Evolutionary conservation across 768 basidiomycete species (phyloP).

Genomic region (Hypsizygus marmoreus): DNA sequence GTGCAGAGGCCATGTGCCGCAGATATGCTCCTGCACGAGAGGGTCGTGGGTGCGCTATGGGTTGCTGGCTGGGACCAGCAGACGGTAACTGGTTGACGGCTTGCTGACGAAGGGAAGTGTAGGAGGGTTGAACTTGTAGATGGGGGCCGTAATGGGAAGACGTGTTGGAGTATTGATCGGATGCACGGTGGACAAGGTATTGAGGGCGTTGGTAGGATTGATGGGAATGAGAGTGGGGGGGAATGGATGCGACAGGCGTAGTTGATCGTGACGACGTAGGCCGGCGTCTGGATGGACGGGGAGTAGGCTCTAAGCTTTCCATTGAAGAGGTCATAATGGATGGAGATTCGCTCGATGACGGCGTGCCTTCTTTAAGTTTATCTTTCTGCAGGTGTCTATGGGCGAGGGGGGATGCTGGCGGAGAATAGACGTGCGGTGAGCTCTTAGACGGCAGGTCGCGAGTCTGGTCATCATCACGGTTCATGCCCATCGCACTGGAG

Average conservation of each 20-base stretch:
- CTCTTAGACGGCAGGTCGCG: conserved; percentile 1
- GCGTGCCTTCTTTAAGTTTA: conserved; percentile 9
- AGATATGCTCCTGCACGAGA: conserved; percentile 68
- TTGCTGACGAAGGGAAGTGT: conserved; percentile 25
- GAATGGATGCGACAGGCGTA: conserved; percentile 12
- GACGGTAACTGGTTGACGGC: conserved; percentile 20
- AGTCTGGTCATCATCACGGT: conserved; percentile 7
- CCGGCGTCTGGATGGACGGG: conserved; percentile 17
- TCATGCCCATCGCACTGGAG: conserved; percentile 18
- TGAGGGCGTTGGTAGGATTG: conserved; percentile 10
- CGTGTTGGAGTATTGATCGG: conserved; percentile 11
- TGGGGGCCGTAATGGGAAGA: conserved; percentile 12
- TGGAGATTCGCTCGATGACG: conserved; percentile 23
- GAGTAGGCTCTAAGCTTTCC: conserved; percentile 33
- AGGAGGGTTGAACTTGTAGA: conserved; percentile 14
- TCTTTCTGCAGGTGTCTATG: conserved; percentile 19
- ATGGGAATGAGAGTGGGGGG: conserved; percentile 11
- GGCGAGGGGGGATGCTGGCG: conserved; percentile 33
- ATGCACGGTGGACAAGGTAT: conserved; percentile 12
- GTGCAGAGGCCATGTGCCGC: conserved; percentile 70
- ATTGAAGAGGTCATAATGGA: conserved; percentile 34
- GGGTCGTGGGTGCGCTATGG: conserved; percentile 37
- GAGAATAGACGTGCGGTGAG: conserved; percentile 24
- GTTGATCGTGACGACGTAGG: conserved; percentile 11
- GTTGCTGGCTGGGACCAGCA: conserved; percentile 23